Percentiles rank a stretch among this genome's conserved stretches.
Conservation (phyloP, 2,329 filamentous ascomycete genomes). For the Colletotrichum liriopes region DNA sequence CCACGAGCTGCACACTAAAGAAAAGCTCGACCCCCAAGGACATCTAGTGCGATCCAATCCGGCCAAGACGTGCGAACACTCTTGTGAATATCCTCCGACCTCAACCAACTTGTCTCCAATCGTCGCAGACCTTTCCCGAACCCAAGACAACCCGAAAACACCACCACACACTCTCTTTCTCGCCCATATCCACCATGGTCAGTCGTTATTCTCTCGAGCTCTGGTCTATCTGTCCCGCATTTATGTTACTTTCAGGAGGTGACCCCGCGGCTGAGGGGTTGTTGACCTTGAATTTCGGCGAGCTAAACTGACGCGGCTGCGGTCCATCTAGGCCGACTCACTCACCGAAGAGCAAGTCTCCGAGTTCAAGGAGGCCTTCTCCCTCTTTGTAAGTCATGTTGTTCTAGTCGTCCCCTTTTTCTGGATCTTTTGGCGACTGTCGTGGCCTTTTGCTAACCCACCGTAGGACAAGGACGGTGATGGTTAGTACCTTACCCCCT, state of each 20-base stretch:
- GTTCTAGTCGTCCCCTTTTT: neutral
- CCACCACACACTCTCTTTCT: conserved; percentile 3
- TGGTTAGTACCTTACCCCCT: conserved; percentile 73
- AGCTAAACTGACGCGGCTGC: conserved; percentile 35
- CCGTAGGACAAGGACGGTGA: conserved; percentile 90
- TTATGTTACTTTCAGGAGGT: conserved; percentile 6
- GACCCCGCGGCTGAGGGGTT: conserved; percentile 42
- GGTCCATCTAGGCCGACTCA: conserved; percentile 83
- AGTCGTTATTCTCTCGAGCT: conserved; percentile 9
- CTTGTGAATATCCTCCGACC: conserved; percentile 31
- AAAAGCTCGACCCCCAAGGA: conserved; percentile 43
- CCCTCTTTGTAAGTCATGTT: conserved; percentile 88
- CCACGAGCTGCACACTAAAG: conserved; percentile 43
- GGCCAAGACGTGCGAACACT: conserved; percentile 39
- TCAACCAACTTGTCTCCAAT: conserved; percentile 6
- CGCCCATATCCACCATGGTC: conserved; percentile 30
- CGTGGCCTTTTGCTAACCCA: conserved; percentile 44
- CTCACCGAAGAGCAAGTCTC: conserved; percentile 99
- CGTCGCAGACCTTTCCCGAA: conserved; percentile 4
- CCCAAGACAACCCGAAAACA: neutral
- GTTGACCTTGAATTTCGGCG: conserved; percentile 22
- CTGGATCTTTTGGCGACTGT: conserved; percentile 19
- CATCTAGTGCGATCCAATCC: conserved; percentile 28
- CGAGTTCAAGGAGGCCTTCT: conserved; percentile 99
- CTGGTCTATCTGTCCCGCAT: neutral